Conservation (phyloP, 768 basidiomycete species). For the Macrolepiota fuliginosa region DNA sequence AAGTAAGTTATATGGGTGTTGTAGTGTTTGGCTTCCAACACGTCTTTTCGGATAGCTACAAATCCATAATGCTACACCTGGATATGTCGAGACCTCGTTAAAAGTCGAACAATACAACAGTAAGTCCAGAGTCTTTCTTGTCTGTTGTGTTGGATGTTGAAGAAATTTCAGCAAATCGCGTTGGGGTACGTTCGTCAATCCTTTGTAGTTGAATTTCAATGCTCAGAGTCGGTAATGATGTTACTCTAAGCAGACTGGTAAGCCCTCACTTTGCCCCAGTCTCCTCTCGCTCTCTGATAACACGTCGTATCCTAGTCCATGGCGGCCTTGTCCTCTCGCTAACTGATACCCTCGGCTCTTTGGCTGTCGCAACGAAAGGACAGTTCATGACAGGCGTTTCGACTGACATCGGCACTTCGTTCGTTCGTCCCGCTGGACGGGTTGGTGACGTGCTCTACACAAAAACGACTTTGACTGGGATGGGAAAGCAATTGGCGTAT, state of each 20-base stretch:
- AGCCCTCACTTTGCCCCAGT: neutral
- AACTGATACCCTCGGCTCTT: constrained; percentile 82
- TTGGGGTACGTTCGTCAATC: constrained; percentile 53
- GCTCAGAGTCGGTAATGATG: neutral
- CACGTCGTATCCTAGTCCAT: constrained; percentile 48
- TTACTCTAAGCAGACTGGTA: constrained; percentile 34
- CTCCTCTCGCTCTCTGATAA: neutral
- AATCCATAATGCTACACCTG: constrained; percentile 67
- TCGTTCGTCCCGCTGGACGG: constrained; percentile 74
- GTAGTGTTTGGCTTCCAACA: constrained; percentile 2
- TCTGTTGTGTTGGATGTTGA: neutral
- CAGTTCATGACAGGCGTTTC: constrained; percentile 89
- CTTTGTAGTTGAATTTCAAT: neutral
- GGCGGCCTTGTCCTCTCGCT: constrained; percentile 80
- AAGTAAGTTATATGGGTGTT: constrained; percentile 39
- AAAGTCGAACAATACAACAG: constrained; percentile 75
- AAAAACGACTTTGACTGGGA: constrained; percentile 63
- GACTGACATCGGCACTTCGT: constrained; percentile 77
- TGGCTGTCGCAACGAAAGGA: constrained; percentile 79
- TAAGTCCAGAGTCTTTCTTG: constrained; percentile 29
- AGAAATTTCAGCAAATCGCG: constrained; percentile 63
- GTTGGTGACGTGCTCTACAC: constrained; percentile 65
- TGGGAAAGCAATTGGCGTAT: constrained; percentile 79
- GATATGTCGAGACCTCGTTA: constrained; percentile 65
- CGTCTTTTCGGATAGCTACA: constrained; percentile 44